Percentiles rank a stretch among this genome's conserved stretches.
Conservation (phyloP, 2,329 filamentous ascomycete genomes). For the Penicillium sp. region DNA sequence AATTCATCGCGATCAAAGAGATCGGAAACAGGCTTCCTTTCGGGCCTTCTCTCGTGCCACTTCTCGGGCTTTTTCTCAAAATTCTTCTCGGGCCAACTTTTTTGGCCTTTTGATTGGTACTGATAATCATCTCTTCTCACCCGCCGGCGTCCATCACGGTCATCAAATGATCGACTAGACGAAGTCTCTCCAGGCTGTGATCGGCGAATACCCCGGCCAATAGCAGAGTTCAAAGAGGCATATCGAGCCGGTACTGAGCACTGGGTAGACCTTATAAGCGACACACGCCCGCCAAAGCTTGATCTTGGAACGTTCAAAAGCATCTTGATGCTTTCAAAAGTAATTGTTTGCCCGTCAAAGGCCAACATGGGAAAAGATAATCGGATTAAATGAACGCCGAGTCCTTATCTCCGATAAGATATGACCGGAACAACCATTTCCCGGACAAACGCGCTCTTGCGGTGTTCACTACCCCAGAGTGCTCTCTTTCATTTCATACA, state of each 20-base stretch:
- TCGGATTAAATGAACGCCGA: background rate
- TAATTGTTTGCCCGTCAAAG: background rate
- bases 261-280: background rate
- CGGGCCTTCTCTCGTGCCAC: background rate
- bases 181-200: slow-evolving; percentile 24
- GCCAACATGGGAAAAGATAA: background rate
- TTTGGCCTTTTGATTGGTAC: background rate
- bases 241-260: slow-evolving; percentile 34
- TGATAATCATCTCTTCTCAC: background rate
- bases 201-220: slow-evolving; percentile 63
- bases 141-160: background rate
- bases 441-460: background rate
- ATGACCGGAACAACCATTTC: background rate
- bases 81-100: background rate
- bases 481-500: background rate
- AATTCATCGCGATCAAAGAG: slow-evolving; percentile 33
- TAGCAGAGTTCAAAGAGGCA: slow-evolving; percentile 65
- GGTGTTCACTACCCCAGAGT: too few species aligned
- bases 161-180: background rate
- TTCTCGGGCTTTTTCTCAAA: background rate
- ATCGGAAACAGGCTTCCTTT: background rate
- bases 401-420: background rate
- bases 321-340: slow-evolving; percentile 7
- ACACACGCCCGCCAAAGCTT: background rate
- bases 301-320: slow-evolving; percentile 5